These are phyloP conservation scores for Populus hybrid DNA, from an alignment of 441 rosid species.

Conservation along the genomic window DNA sequence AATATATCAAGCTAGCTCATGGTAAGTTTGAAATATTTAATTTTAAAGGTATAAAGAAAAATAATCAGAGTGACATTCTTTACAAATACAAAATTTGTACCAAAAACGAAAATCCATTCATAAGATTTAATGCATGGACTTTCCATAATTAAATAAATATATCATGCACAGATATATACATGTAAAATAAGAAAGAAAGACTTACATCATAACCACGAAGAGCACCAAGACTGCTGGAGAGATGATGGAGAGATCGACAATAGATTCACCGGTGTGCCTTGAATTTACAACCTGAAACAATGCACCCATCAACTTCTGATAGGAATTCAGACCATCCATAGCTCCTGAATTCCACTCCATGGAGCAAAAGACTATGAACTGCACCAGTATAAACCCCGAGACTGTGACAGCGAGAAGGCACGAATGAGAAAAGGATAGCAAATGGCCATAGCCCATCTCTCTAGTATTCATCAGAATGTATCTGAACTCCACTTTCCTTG, in stretches of 20 bases:
- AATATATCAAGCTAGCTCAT: background rate
- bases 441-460: constrained; percentile 42
- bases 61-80: background rate
- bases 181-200: background rate
- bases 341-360: constrained; percentile 49
- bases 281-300: constrained; percentile 34
- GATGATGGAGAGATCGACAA: constrained; percentile 32
- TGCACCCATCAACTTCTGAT: constrained; percentile 28
- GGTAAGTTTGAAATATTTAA: background rate
- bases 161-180: background rate
- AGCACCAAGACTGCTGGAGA: constrained; percentile 40
- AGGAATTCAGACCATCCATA: constrained; percentile 35
- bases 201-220: constrained; percentile 52
- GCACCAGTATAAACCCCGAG: constrained; percentile 32
- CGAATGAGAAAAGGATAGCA: constrained; percentile 31
- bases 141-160: background rate
- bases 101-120: background rate
- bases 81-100: background rate
- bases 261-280: constrained; percentile 44
- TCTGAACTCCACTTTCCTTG: constrained; percentile 27
- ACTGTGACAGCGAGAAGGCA: constrained; percentile 33
- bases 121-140: background rate
- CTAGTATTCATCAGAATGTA: constrained; percentile 35
- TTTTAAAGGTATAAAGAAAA: background rate
- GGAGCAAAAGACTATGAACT: constrained; percentile 29